phyloP scores from a whole-genome alignment of 106 monocot species.

The Amphibolis antarctica region DNA sequence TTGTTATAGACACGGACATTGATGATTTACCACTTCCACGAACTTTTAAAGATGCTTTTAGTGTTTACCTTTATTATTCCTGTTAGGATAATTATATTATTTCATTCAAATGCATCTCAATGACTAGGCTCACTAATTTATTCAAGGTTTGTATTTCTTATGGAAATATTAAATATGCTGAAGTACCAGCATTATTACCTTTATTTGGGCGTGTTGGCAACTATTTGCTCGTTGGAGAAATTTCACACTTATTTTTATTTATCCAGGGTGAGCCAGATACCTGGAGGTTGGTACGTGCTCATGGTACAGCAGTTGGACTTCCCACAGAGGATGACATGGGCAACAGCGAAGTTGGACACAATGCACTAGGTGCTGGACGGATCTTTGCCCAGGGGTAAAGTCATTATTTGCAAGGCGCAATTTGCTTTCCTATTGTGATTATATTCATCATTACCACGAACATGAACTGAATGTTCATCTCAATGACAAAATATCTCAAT shows the following conservation, averaged over 20 bases:
- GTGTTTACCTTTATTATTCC: neutral
- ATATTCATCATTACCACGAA: neutral
- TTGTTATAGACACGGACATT: too few species aligned
- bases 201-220: neutral
- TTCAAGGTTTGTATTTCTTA: neutral
- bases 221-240: conserved; percentile 1
- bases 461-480: neutral
- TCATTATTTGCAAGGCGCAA: neutral
- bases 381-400: conserved; percentile 85
- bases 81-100: neutral
- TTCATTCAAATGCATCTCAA: too few species aligned
- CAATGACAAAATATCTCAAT: too few species aligned
- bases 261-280: conserved; percentile 11
- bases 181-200: neutral
- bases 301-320: conserved; percentile 84
- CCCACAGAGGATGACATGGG: conserved; percentile 96
- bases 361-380: conserved; percentile 83
- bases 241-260: neutral
- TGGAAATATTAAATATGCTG: neutral
- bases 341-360: conserved; percentile 95
- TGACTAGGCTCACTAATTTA: too few species aligned
- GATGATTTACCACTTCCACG: too few species aligned
- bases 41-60: too few species aligned
- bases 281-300: conserved; percentile 54
- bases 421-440: too few species aligned